Evolutionary conservation across 1,284 basidiomycete species (phyloP), one percentile per base, ranked within the genome.

Genomic region (Ganoderma multipileum): DNA sequence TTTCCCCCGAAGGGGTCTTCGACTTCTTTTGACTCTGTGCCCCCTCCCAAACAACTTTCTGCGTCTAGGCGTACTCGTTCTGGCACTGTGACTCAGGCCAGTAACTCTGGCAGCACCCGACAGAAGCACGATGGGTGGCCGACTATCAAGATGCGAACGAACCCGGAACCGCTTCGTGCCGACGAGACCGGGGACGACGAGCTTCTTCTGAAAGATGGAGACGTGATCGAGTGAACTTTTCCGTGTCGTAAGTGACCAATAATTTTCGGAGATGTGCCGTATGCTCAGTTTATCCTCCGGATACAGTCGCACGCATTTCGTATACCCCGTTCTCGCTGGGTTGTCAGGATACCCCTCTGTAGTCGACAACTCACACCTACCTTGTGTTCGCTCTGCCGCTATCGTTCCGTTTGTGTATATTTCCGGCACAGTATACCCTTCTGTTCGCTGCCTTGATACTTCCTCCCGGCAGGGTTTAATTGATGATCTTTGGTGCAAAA

Each of bases 141-240:
- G 2, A 75, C 74, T 20, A 77, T 77, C 64, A 74, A 73, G 63
- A 77, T 77, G 76, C 73, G 66, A 18, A 73, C 77, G 39, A 74
- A 77, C 20, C 66, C 72, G 23, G 72, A 77, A 47, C 76, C 77
- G 6, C 66, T 79, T 12, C 66, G 71, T 3, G 72, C 72, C 12
- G 72, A 73, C 9, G 75, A 69, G 18, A 74, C 75, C 59, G 77
- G 76, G 38, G 80, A 81, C 61, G 79, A 81, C 67, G 79, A 80
- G 67, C 59, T 81, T 44, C 70, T 81, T 16, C 68, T 81, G 68
- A 78, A 73, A 68, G 73, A 69, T 72, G 78, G 80, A 66, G 76
- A 68, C 60, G 71, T 67, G 39, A 63, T 72, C 39, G 67, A 76
- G 20, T 77, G 64, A 64, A 63, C 12, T 23, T 61, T 38, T 42